These are phyloP conservation scores for Eucalyptus viminalis DNA, from an alignment of 345 rosid species.

Conservation along the genomic window DNA sequence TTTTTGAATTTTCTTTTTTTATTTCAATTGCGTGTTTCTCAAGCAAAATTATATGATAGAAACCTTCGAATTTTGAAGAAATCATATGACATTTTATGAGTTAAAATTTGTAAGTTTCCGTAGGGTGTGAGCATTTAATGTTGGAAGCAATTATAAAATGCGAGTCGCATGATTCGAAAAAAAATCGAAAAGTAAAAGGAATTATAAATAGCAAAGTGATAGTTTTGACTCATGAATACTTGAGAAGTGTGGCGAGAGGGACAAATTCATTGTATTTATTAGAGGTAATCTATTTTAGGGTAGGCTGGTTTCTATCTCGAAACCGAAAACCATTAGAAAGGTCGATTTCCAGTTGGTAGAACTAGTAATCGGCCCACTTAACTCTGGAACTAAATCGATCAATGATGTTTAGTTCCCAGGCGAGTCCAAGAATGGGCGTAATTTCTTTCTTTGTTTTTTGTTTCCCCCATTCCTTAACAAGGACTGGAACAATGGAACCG, in stretches of 20 bases:
- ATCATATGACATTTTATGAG: neutral
- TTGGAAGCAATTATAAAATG: neutral
- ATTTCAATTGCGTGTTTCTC: neutral
- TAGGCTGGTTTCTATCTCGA: neutral
- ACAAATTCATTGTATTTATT: neutral
- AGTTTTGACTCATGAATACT: neutral
- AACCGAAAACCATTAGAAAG: too few species aligned
- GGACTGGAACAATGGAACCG: neutral
- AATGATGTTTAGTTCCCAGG: too few species aligned
- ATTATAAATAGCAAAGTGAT: neutral
- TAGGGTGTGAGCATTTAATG: neutral
- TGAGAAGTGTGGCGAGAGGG: neutral
- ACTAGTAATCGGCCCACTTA: neutral
- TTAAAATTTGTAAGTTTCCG: neutral
- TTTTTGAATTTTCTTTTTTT: neutral
- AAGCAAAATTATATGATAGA: neutral
- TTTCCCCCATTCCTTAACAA: neutral
- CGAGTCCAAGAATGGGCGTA: neutral
- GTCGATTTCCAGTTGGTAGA: accelerated
- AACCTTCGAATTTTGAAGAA: neutral
- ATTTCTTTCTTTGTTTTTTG: neutral
- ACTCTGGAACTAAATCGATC: neutral
- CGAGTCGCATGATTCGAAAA: neutral
- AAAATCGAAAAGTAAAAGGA: neutral
- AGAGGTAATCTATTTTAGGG: too few species aligned